Conservation (phyloP, 2,329 filamentous ascomycete genomes). For the Fusarium tricinctum region DNA sequence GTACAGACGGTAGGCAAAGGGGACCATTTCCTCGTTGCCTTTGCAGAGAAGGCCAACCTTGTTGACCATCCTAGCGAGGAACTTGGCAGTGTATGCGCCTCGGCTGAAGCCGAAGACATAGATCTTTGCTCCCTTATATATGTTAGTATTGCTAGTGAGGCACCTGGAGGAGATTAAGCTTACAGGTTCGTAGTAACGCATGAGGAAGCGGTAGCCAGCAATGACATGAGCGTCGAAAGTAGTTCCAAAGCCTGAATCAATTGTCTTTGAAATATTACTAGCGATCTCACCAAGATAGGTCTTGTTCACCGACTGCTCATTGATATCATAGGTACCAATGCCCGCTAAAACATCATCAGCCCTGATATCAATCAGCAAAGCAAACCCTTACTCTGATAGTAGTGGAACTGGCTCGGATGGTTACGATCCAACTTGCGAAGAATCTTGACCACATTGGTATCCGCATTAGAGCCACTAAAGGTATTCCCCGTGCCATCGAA, state of each 20-base stretch:
- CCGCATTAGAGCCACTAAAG: conserved; percentile 61
- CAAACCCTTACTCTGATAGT: conserved; percentile 61
- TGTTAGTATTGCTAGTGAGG: not conserved
- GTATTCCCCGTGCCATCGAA: conserved; percentile 65
- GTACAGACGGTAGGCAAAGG: conserved; percentile 63
- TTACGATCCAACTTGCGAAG: conserved; percentile 62
- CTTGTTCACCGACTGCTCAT: conserved; percentile 59
- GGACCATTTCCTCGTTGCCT: conserved; percentile 68
- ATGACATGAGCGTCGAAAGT: conserved; percentile 67
- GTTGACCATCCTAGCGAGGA: conserved; percentile 66
- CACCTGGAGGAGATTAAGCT: conserved; percentile 7
- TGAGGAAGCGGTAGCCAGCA: conserved; percentile 67
- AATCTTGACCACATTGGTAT: conserved; percentile 69
- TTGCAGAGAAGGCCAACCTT: conserved; percentile 64
- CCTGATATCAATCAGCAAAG: not conserved
- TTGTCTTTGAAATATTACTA: conserved; percentile 56
- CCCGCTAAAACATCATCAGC: conserved; percentile 52
- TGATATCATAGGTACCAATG: conserved; percentile 64
- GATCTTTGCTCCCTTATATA: conserved; percentile 60
- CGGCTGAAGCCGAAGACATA: conserved; percentile 69
- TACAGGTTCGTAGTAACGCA: conserved; percentile 65
- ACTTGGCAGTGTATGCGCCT: conserved; percentile 67
- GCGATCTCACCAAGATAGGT: conserved; percentile 52
- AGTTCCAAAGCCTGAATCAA: conserved; percentile 61
- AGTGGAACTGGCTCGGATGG: conserved; percentile 61